phyloP scores from a whole-genome alignment of 495 filamentous ascomycete genomes.

The Immersiella caudata region DNA sequence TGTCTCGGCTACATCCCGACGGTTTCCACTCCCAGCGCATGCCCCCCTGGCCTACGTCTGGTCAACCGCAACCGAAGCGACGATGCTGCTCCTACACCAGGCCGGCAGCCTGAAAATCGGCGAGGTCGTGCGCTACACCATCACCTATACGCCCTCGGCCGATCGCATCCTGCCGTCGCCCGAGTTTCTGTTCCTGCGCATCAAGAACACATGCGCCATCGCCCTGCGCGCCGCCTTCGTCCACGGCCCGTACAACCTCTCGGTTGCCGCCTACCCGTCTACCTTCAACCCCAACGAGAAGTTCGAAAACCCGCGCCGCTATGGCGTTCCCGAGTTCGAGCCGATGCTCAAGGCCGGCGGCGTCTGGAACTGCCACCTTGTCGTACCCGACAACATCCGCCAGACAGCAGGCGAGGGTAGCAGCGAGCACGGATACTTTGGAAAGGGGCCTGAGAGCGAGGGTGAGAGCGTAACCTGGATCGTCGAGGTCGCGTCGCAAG shows the following conservation, averaged over 20 bases:
- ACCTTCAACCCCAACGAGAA: conserved; percentile 78
- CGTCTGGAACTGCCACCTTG: conserved; percentile 74
- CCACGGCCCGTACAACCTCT: conserved; percentile 91
- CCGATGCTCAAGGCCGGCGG: conserved; percentile 94
- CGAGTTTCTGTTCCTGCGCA: conserved; percentile 72
- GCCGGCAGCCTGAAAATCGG: conserved; percentile 87
- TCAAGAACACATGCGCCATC: conserved; percentile 90
- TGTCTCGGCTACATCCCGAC: neutral
- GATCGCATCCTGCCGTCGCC: conserved; percentile 89
- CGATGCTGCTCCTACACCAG: conserved; percentile 90
- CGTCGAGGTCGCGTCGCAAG: conserved; percentile 87
- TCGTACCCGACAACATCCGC: conserved; percentile 72
- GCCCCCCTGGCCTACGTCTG: neutral
- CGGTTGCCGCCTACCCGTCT: conserved; percentile 79
- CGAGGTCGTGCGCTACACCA: conserved; percentile 86
- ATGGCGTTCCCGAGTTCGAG: conserved; percentile 85
- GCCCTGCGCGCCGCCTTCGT: conserved; percentile 92
- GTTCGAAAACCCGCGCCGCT: conserved; percentile 59
- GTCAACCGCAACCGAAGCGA: conserved; percentile 20
- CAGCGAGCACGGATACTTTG: conserved; percentile 41
- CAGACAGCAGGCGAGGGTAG: conserved; percentile 38
- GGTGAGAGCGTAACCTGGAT: conserved; percentile 76
- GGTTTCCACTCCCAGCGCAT: conserved; percentile 1
- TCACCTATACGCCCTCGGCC: conserved; percentile 87
- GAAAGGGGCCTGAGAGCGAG: conserved; percentile 38